These are phyloP conservation scores for Zea luxurians DNA, from an alignment of 176 grass and related monocot species.

Conservation along the genomic window DNA sequence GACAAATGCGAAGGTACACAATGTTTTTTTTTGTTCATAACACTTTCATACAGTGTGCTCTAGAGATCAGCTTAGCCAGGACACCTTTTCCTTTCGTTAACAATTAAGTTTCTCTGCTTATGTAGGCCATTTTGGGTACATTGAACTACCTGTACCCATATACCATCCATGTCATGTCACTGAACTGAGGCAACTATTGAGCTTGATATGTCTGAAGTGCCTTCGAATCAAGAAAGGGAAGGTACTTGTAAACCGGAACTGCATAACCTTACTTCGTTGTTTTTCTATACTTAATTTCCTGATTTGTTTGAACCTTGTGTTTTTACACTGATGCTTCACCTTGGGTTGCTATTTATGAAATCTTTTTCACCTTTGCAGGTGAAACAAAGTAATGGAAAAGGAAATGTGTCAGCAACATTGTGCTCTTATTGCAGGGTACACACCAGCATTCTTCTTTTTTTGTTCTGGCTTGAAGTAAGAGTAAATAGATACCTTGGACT, in stretches of 20 bases:
- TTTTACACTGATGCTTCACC: conserved; percentile 22
- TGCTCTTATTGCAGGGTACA: conserved; percentile 82
- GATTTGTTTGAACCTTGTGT: conserved; percentile 17
- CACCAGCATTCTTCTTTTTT: background rate
- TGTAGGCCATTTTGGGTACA: conserved; percentile 91
- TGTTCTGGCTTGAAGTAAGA: conserved; percentile 23
- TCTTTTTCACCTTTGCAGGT: conserved; percentile 47
- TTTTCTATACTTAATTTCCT: background rate
- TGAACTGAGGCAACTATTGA: conserved; percentile 75
- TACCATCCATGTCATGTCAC: conserved; percentile 85
- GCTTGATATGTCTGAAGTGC: conserved; percentile 76
- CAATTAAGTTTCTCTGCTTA: conserved; percentile 32
- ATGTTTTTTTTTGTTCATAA: background rate
- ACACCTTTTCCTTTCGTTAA: conserved; percentile 19
- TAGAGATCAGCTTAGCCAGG: background rate
- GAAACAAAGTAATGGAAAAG: conserved; percentile 50
- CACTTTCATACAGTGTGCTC: conserved; percentile 15
- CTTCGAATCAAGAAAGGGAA: conserved; percentile 82
- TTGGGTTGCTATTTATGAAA: conserved; percentile 24
- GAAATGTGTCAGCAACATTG: conserved; percentile 48
- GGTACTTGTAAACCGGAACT: conserved; percentile 38
- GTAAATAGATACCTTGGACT: conserved; percentile 1
- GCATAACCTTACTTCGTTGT: background rate
- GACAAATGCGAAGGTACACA: conserved; percentile 85
- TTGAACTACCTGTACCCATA: conserved; percentile 82